A percentile compares a stretch with the other conserved stretches of the same genome.
These are phyloP conservation scores for Edaphochlamys debaryana DNA, from an alignment of 139 green algal species.

Conservation along the genomic window DNA sequence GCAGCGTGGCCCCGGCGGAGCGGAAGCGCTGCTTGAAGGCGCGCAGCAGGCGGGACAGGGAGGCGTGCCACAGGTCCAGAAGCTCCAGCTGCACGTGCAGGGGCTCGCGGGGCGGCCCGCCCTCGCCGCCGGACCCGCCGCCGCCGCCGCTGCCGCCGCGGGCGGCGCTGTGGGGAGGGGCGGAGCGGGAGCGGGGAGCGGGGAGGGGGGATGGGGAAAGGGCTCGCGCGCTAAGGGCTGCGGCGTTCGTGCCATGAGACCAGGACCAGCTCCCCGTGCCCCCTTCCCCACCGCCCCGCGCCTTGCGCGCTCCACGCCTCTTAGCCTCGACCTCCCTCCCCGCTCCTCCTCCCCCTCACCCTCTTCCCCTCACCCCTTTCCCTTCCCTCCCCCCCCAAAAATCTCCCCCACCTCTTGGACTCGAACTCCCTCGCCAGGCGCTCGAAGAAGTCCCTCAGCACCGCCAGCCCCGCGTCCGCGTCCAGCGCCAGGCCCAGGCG, in stretches of 20 bases:
- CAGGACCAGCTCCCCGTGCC: too few species aligned
- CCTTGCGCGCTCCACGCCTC: too few species aligned
- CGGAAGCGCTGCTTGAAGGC: constrained; percentile 80
- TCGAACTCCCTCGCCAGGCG: constrained; percentile 65
- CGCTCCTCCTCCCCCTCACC: too few species aligned
- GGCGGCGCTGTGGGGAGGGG: background rate
- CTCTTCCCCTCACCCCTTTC: too few species aligned
- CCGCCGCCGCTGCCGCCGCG: background rate
- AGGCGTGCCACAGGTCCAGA: constrained; percentile 75
- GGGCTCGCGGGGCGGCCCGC: constrained; percentile 28
- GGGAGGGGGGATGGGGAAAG: too few species aligned
- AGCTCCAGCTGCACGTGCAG: constrained; percentile 75
- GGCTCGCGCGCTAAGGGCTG: too few species aligned
- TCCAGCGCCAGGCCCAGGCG: constrained; percentile 57
- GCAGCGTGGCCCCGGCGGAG: constrained; percentile 49
- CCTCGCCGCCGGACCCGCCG: background rate
- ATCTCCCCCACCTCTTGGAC: background rate
- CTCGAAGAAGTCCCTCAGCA: constrained; percentile 71
- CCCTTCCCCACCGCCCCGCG: too few species aligned
- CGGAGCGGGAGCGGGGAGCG: too few species aligned
- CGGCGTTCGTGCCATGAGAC: too few species aligned
- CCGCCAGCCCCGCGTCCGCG: constrained; percentile 65
- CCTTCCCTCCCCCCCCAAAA: background rate
- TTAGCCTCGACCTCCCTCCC: too few species aligned
- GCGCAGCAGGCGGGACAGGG: constrained; percentile 47